Evolutionary conservation across 1,284 basidiomycete genomes (phyloP), one percentile per base, ranked within the genome.

Genomic region (Cystobasidium pallidum): DNA sequence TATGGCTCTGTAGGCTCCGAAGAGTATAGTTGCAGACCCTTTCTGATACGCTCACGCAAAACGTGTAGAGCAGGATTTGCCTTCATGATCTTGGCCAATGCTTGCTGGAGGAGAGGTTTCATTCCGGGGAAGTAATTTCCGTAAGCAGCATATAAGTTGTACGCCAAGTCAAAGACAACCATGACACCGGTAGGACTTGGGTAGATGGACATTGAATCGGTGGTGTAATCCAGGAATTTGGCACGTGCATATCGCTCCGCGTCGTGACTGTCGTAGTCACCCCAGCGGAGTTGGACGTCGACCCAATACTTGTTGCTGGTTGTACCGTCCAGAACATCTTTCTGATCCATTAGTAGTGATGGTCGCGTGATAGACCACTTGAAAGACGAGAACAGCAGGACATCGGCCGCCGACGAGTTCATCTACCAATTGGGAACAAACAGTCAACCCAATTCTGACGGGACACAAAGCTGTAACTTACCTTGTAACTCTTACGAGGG

Each of bases 41-140:
- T 99, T 78, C 96, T 88, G 78, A 99, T 96, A 84, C 96, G 95
- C 83, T 99, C 96, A 65, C 96, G 91, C 71, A 99, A 84, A 41
- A 99, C 96, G 80, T 98, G 96, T 70, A 92, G 89, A n/a, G 96
- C 96, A 11, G 96, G 96, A 78, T 96, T 95, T 55, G 93, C 94
- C 81, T 95, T 95, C 94, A 98, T 96, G 82, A 99, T 92, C 86
- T 99, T 99, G 54, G 91, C 92, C 94, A 99, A 97, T 2, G 95
- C 96, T 83, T 98, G 94, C 82, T 97, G 95, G 75, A 67, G 66
- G 13, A 66, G 47, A 41, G 51, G 51, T 49, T 64, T 71, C 43
- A 66, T 52, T 66, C 95, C 95, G 19, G 96, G 95, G 90, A 98
- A 97, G 93, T 94, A 99, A 81, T 96, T 95, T 74, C 95, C 96